A percentile compares a stretch with the other conserved stretches of the same genome.
phyloP scores from a whole-genome alignment of 2,329 filamentous ascomycete species.

The Cercospora citrullina region DNA sequence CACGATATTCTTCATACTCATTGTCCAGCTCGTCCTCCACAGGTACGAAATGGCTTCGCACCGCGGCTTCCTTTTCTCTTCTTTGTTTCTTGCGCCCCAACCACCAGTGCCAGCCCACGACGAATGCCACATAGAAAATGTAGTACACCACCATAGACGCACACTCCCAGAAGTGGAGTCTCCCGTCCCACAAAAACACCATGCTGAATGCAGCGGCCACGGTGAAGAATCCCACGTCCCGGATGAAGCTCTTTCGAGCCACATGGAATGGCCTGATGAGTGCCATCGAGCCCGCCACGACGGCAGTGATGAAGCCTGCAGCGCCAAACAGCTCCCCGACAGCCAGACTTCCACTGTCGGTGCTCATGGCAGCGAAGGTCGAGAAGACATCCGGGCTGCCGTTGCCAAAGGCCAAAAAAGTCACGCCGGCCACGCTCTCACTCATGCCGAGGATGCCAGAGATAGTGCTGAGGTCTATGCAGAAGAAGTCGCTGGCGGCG shows the following conservation, averaged over 20 bases:
- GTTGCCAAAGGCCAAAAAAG: constrained; percentile 94
- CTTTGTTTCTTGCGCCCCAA: constrained; percentile 62
- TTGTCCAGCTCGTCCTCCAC: constrained; percentile 56
- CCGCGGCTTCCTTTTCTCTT: constrained; percentile 67
- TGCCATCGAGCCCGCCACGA: constrained; percentile 96
- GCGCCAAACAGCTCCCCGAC: constrained; percentile 94
- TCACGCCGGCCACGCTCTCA: constrained; percentile 94
- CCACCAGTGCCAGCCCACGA: constrained; percentile 92
- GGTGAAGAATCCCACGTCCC: constrained; percentile 91
- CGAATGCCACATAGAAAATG: constrained; percentile 80
- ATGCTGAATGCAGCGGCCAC: constrained; percentile 83
- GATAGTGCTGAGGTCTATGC: constrained; percentile 92
- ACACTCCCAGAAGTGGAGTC: constrained; percentile 85
- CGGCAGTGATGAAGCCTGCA: constrained; percentile 91
- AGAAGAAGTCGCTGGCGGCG: constrained; percentile 97
- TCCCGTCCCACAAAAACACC: constrained; percentile 81
- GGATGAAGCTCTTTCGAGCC: constrained; percentile 81
- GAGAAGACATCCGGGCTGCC: constrained; percentile 98
- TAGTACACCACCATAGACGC: constrained; percentile 89
- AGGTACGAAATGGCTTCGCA: constrained; percentile 71
- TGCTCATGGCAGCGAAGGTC: constrained; percentile 96
- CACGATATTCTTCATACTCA: constrained; percentile 48
- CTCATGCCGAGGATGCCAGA: constrained; percentile 86
- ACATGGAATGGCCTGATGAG: constrained; percentile 94
- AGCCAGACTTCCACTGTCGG: constrained; percentile 94